Base-by-base conservation (phyloP, 164 flowering plant species). In the Berberis vulgaris region DNA sequence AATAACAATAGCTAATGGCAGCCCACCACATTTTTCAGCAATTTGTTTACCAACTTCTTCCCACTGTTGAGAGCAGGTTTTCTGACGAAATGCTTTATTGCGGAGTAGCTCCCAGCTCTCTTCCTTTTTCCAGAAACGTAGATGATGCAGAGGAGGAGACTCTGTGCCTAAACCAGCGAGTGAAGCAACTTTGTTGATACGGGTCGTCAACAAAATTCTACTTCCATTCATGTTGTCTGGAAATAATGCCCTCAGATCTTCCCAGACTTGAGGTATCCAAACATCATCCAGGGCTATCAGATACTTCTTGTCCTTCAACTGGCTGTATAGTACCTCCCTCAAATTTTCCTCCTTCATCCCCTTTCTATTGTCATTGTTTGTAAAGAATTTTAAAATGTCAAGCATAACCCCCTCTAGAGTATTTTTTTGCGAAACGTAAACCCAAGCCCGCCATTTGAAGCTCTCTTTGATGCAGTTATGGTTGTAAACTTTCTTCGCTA, bases 361-460 rank as follows among this genome's bases (percentile, higher is more conserved):
- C 38, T 54, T 49, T 6, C 26, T 26, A 26, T n/a, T 41, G 6
- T 12, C 60, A 2, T 3, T 57, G 11, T 57, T 49, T 1, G 3
- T 9, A 54, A 67, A 57, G 26, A 39, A 5, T n/a, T 44, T 57
- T 12, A 72, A 49, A 44, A 78, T 59, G 12, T 61, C 49, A 43
- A 56, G 54, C 53, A 72, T 54, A n/a, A 81, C 41, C 57, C 61
- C 4, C 12, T 41, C 13, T 44, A 41, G 57, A 43, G 68, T 26
- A 26, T 26, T 26, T 26, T 26, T 26, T 26, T 26, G 26, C 26
- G 26, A 26, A 26, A 26, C 26, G 26, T 72, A 61, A 41, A 42
- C 72, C 79, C 81, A 78, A 46, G 74, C 78, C 57, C 57, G 56
- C 12, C 64, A 57, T 26, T 72, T 54, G 45, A 78, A 81, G 41